Percentiles rank a stretch among this genome's conserved stretches.
These are phyloP conservation scores for Trichoderma sp. DNA, from an alignment of 2,329 filamentous ascomycete species.

Conservation along the genomic window DNA sequence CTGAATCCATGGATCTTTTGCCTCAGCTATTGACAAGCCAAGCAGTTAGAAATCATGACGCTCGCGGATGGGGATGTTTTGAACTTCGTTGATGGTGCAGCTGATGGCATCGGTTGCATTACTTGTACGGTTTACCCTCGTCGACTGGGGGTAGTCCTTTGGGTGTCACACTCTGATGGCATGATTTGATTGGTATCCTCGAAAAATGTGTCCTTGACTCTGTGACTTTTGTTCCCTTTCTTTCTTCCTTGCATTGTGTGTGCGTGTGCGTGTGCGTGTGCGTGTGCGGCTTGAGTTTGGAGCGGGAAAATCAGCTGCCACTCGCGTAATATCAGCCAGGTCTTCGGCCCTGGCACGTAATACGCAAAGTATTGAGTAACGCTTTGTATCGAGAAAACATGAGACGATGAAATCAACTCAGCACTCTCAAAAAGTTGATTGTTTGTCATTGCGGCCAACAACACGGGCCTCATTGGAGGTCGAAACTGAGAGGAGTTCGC, in stretches of 20 bases:
- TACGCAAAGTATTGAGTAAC: not conserved
- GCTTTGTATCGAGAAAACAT: not conserved
- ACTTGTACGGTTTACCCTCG: not conserved
- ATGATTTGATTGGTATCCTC: not conserved
- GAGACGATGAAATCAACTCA: not conserved
- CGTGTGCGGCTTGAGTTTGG: not conserved
- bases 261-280: not conserved
- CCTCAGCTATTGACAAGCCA: not conserved
- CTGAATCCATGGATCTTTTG: constrained; percentile 7
- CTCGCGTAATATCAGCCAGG: not conserved
- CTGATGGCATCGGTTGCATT: not conserved
- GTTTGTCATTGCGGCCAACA: not conserved
- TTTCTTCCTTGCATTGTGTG: not conserved
- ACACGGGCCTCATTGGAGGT: not conserved
- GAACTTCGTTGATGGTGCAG: not conserved
- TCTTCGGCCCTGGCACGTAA: not conserved
- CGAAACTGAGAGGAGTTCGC: not conserved
- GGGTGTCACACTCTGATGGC: not conserved
- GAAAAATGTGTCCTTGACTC: not conserved
- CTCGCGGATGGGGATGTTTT: not conserved
- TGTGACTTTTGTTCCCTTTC: not conserved
- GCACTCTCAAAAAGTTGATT: not conserved
- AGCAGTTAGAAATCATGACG: not conserved
- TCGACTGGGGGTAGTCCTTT: not conserved
- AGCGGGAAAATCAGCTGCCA: not conserved